Conservation (phyloP, 169 alveolate species). For the Plasmodium yoelii region DNA sequence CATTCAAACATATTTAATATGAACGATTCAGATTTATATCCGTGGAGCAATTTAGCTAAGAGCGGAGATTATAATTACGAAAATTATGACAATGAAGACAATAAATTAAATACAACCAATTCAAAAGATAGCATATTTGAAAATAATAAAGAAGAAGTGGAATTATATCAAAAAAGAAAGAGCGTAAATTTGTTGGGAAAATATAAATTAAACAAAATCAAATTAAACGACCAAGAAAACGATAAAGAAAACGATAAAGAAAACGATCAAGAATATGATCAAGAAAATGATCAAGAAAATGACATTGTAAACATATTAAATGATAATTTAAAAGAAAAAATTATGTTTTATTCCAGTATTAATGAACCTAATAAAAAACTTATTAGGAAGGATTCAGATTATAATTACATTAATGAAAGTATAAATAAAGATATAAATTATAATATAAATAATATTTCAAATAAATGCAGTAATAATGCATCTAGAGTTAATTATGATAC, state of each 20-base stretch:
- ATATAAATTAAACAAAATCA: constrained; percentile 9
- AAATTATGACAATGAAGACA: not conserved
- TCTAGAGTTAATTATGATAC: not conserved
- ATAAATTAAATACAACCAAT: not conserved
- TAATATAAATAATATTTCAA: not conserved
- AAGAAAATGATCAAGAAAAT: not conserved
- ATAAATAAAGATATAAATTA: not conserved
- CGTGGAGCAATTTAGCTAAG: constrained; percentile 22
- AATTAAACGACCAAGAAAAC: not conserved
- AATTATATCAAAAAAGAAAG: constrained; percentile 1
- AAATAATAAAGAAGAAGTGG: constrained; percentile 2
- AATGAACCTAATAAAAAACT: no score
- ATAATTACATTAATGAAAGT: no score
- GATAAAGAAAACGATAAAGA: no score
- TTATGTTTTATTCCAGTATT: not conserved
- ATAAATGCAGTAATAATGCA: not conserved
- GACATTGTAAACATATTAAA: not conserved
- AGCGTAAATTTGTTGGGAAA: constrained; percentile 1
- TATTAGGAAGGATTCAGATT: no score
- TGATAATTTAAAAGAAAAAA: constrained; percentile 18
- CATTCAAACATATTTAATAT: constrained; percentile 13
- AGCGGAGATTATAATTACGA: not conserved
- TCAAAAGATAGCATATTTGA: not conserved
- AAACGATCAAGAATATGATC: no score
- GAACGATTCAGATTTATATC: constrained; percentile 21